Evolutionary conservation across 257 asterid genomes (phyloP).

Genomic region (Gentiana straminea): DNA sequence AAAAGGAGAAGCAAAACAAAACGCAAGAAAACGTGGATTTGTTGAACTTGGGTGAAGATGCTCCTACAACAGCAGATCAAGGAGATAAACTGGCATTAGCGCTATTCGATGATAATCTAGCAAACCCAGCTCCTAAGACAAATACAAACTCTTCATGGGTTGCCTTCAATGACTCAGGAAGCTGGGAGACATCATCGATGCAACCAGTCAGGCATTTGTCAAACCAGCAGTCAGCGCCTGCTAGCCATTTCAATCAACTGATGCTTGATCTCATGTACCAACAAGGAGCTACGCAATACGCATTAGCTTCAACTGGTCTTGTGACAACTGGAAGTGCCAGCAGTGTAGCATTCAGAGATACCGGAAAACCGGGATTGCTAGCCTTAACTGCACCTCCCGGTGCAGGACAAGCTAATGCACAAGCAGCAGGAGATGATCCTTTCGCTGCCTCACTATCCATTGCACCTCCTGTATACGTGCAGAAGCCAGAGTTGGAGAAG

Average conservation of each 20-base stretch:
- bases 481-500: constrained; percentile 89
- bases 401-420: constrained; percentile 17
- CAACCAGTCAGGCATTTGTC: constrained; percentile 63
- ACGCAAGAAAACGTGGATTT: constrained; percentile 48
- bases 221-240: constrained; percentile 50
- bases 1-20: constrained; percentile 19
- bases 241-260: constrained; percentile 53
- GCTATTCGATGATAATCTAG: constrained; percentile 45
- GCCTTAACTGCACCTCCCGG: constrained; percentile 82
- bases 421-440: constrained; percentile 17
- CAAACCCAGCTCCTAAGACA: constrained; percentile 16
- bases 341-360: constrained; percentile 68
- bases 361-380: constrained; percentile 70
- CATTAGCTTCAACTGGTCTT: constrained; percentile 50
- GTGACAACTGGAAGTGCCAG: constrained; percentile 72
- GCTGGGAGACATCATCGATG: constrained; percentile 72
- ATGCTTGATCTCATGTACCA: constrained; percentile 84
- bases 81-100: constrained; percentile 68
- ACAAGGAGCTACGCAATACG: constrained; percentile 48
- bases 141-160: constrained; percentile 58
- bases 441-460: constrained; percentile 58
- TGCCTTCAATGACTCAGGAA: constrained; percentile 64
- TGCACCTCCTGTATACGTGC: constrained; percentile 86
- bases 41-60: constrained; percentile 52
- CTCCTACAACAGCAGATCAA: constrained; percentile 45